phyloP scores from a whole-genome alignment of 176 grass and related monocot species.

The Rhynchospora breviuscula region DNA sequence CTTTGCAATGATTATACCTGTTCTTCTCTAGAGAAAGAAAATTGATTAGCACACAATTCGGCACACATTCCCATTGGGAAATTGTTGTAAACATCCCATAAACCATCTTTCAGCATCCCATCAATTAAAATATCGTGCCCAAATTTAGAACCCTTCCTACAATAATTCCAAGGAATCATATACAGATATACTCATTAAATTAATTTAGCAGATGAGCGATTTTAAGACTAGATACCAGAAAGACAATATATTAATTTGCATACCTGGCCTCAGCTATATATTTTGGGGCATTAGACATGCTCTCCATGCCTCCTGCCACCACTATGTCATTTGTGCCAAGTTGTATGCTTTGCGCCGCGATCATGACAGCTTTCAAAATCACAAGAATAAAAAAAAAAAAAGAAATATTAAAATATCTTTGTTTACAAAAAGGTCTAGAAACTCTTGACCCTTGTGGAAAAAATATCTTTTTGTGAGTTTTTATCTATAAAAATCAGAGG shows the following conservation, averaged over 20 bases:
- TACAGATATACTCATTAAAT: too few species aligned
- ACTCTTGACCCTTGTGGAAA: background rate
- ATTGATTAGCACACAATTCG: slow-evolving; percentile 63
- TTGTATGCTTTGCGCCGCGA: slow-evolving; percentile 84
- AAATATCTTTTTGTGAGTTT: background rate
- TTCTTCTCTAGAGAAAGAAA: slow-evolving; percentile 62
- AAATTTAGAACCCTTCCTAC: slow-evolving; percentile 75
- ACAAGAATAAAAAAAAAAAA: background rate
- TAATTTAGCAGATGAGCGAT: background rate
- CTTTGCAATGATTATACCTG: slow-evolving; percentile 37
- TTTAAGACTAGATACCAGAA: background rate
- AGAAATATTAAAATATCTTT: background rate
- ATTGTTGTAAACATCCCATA: slow-evolving; percentile 95
- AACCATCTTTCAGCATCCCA: slow-evolving; percentile 85
- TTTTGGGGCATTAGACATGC: slow-evolving; percentile 94
- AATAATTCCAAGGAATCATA: slow-evolving; percentile 1
- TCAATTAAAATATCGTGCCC: slow-evolving; percentile 77
- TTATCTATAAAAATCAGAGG: background rate
- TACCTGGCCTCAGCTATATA: slow-evolving; percentile 73
- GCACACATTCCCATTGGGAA: slow-evolving; percentile 91
- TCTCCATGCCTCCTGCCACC: slow-evolving; percentile 94
- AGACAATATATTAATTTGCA: background rate
- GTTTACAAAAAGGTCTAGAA: background rate
- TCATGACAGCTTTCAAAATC: slow-evolving; percentile 55
- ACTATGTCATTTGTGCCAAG: slow-evolving; percentile 76